These are phyloP conservation scores for Dryadomyces quercivorus DNA, from an alignment of 2,329 filamentous ascomycete species.

Conservation along the genomic window DNA sequence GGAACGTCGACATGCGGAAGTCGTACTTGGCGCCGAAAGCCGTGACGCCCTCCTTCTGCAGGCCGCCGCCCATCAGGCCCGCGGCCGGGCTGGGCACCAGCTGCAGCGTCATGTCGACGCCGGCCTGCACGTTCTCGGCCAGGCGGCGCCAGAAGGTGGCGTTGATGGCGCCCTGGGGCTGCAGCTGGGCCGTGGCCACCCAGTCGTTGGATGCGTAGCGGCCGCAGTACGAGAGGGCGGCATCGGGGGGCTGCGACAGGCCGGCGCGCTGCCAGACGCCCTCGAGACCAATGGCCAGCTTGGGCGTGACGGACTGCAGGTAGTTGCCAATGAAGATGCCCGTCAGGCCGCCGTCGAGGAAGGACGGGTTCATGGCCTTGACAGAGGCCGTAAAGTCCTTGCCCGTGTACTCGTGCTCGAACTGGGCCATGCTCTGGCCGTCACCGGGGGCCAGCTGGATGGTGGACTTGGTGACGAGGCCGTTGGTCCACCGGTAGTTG, in stretches of 20 bases:
- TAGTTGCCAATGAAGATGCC: conserved; percentile 95
- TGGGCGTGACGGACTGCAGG: conserved; percentile 82
- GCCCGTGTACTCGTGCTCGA: conserved; percentile 93
- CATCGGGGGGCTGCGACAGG: conserved; percentile 78
- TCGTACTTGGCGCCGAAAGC: conserved; percentile 96
- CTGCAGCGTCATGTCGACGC: conserved; percentile 86
- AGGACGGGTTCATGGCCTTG: conserved; percentile 92
- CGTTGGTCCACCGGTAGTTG: conserved; percentile 75
- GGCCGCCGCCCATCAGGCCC: conserved; percentile 62
- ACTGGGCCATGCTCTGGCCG: conserved; percentile 75
- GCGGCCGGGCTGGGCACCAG: conserved; percentile 46
- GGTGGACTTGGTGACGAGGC: conserved; percentile 75
- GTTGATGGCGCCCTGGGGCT: conserved; percentile 77
- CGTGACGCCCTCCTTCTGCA: conserved; percentile 78
- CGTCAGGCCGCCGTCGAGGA: conserved; percentile 81
- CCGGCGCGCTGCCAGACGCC: conserved; percentile 85
- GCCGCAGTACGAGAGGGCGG: conserved; percentile 77
- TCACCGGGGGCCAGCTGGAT: conserved; percentile 70
- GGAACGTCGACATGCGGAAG: conserved; percentile 90
- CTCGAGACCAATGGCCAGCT: conserved; percentile 78
- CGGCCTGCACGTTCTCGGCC: conserved; percentile 91
- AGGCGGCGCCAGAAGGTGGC: conserved; percentile 89
- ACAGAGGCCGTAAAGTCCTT: conserved; percentile 85
- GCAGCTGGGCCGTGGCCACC: conserved; percentile 82
- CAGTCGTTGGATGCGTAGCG: conserved; percentile 88